Evolutionary conservation across 2,329 filamentous ascomycete species (phyloP).

Genomic region (Paraphoma chrysanthemicola): DNA sequence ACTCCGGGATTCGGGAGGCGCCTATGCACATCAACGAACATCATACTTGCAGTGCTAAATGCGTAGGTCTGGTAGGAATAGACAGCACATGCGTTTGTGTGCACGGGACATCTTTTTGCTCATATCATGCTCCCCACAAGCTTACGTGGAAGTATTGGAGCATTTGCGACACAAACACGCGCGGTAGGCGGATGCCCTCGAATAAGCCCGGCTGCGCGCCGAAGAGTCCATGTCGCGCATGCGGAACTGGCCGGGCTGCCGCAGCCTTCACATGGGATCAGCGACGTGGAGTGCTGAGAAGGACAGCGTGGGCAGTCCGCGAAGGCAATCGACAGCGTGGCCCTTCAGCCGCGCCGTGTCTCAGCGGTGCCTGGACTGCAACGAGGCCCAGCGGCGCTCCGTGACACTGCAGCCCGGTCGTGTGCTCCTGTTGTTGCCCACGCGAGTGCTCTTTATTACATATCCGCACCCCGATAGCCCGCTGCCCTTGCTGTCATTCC

Average conservation of each 20-base stretch:
- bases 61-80: not conserved
- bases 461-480: constrained; percentile 1
- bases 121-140: no score
- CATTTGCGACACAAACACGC: no score
- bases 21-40: not conserved
- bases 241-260: constrained; percentile 12
- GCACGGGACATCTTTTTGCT: no score
- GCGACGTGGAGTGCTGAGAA: constrained; percentile 5
- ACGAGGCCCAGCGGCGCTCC: not conserved
- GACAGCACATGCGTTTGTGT: not conserved
- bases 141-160: no score
- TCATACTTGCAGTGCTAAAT: not conserved
- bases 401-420: constrained; percentile 1
- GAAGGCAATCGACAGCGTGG: constrained; percentile 1
- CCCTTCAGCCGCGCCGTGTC: constrained; percentile 7
- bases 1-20: not conserved
- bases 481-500: not conserved
- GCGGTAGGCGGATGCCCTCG: not conserved
- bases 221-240: constrained; percentile 2
- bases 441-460: constrained; percentile 21
- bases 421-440: constrained; percentile 17
- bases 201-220: not conserved
- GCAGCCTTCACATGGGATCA: not conserved
- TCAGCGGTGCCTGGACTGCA: constrained; percentile 2
- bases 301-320: not conserved